Base-by-base conservation (phyloP, 106 monocot genomes). In the Xerophyta viscosa region DNA sequence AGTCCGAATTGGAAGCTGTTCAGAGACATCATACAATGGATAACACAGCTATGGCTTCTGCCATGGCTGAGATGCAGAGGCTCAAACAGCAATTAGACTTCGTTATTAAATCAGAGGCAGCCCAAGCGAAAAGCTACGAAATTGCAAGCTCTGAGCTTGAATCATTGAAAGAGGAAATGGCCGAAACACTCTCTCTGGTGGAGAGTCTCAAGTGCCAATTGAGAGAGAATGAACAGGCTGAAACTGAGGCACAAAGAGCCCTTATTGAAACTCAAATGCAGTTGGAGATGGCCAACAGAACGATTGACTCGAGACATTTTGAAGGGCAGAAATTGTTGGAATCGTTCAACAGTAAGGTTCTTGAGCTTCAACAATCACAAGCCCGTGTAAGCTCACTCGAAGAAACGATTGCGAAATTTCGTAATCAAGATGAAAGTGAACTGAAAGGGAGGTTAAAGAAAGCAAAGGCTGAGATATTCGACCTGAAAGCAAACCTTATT, bases 1-100 rank as follows among this genome's bases (percentile, higher is more conserved):
- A 87, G 37, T 82, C 86, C 13, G 86, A 92, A 37, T 63, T 92
- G 2, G 86, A 92, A 58, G 92, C 92, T 20, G 66, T 82, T 23
- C 82, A 83, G 50, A 73, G 76, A 13, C 86, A 92, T 17, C 78
- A 83, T 48, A 61, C 76, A 0, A 53, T 58, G 31, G 91, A 91
- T 26, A 75, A 78, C 0, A 47, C 67, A 6, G 77, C 77, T 48
- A 30, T 83, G 22, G 4, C 66, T 0, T 65, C 77, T 6, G 66
- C 83, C 15, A 67, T 71, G 52, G 75, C 62, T 43, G 92, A 92
- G 61, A 65, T 87, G 10, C 86, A 79, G 11, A 73, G 58, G 50
- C 55, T 92, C 50, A 82, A 68, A 43, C 18, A 55, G 46, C 78
- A 87, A 46, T 52, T 82, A 5, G 84, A 84, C n/a, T 61, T 66